Evolutionary conservation across 371 early-diverging fungal species (phyloP).

Genomic region (Mortierella sp.): DNA sequence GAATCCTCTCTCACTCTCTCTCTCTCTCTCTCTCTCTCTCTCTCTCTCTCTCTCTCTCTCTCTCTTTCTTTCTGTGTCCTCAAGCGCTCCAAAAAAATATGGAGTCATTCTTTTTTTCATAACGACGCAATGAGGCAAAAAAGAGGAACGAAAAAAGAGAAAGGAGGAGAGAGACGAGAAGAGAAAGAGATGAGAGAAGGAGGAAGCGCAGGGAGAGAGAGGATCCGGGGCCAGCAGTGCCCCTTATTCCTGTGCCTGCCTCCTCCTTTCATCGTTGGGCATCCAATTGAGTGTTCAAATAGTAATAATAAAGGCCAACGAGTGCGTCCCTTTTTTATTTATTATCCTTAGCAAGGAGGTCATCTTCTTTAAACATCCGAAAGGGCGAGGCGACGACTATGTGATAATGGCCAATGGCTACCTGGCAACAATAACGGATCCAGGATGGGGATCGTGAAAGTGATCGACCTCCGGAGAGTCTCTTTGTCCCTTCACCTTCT

Average conservation of each 20-base stretch:
- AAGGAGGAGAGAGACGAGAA: background rate
- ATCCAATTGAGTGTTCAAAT: background rate
- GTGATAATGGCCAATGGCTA: background rate
- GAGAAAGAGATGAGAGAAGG: background rate
- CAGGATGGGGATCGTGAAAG: background rate
- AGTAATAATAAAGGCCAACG: background rate
- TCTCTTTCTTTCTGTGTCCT: background rate
- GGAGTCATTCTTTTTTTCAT: background rate
- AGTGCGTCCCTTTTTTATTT: background rate
- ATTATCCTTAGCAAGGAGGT: background rate
- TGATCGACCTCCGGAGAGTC: background rate
- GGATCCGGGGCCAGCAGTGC: background rate
- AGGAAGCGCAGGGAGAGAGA: background rate
- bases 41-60: no score
- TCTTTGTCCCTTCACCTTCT: background rate
- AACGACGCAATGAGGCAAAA: background rate
- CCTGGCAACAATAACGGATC: background rate
- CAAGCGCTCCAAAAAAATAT: background rate
- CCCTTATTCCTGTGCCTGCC: constrained; percentile 8
- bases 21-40: background rate
- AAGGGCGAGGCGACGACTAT: background rate
- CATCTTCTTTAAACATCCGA: background rate
- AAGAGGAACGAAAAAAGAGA: background rate
- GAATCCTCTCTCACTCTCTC: background rate
- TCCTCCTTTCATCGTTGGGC: constrained; percentile 14